Percentiles rank a stretch among this genome's conserved stretches.
Conservation (phyloP, 192 early-diverging fungal species). For the Umbelopsis vinacea region DNA sequence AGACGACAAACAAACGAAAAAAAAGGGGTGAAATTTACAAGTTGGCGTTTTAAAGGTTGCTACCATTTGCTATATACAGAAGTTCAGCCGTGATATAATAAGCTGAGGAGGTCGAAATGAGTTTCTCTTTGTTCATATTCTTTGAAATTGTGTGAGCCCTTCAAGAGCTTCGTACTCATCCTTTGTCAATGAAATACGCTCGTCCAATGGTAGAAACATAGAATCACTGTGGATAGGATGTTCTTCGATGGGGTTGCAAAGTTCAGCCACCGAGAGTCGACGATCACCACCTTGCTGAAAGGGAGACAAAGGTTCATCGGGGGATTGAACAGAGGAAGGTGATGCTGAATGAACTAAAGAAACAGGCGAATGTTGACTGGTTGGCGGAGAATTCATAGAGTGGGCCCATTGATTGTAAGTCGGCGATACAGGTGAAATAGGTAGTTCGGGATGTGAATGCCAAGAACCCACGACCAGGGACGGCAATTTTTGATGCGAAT, state of each 20-base stretch:
- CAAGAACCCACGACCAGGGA: not conserved
- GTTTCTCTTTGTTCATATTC: not conserved
- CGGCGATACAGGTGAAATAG: conserved; percentile 13
- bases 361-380: conserved; percentile 16
- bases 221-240: not conserved
- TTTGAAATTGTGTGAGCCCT: conserved; percentile 12
- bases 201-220: conserved; percentile 8
- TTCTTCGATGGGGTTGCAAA: conserved; percentile 35
- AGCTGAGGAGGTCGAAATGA: not conserved
- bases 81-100: not conserved
- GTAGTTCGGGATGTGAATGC: conserved; percentile 11
- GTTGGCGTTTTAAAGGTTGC: not conserved
- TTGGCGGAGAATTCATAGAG: not conserved
- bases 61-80: not conserved
- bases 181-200: conserved; percentile 10
- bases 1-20: not conserved
- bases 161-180: conserved; percentile 19
- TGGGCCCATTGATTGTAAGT: conserved; percentile 1
- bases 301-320: conserved; percentile 19
- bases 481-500: not conserved
- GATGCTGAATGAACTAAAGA: conserved; percentile 5
- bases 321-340: not conserved
- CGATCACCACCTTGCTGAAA: not conserved
- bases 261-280: conserved; percentile 33
- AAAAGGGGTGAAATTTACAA: not conserved